Conservation (phyloP, 192 early-diverging fungal genomes). For the Chytriomyces hyalinus region DNA sequence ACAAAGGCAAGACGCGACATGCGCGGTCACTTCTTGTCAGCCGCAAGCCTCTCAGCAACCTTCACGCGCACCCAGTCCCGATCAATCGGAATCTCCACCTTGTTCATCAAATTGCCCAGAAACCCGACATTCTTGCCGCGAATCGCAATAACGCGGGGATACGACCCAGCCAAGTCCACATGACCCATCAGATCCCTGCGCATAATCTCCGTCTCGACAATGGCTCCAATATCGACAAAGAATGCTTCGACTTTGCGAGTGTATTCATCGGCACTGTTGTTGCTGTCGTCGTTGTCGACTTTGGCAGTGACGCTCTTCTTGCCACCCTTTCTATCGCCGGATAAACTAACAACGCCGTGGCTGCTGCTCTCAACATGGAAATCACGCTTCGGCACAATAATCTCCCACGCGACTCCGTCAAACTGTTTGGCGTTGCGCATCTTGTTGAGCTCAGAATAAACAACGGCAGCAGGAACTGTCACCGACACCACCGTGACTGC, state of each 20-base stretch:
- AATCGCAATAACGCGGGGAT: slow-evolving; percentile 9
- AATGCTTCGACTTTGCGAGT: background rate
- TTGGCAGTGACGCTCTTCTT: background rate
- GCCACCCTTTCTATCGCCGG: background rate
- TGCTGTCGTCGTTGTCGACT: background rate
- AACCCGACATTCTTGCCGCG: slow-evolving; percentile 22
- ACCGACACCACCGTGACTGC: background rate
- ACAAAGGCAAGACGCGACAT: background rate
- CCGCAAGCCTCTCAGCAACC: slow-evolving; percentile 10
- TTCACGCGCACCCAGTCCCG: slow-evolving; percentile 12
- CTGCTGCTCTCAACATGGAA: background rate
- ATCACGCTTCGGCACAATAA: background rate
- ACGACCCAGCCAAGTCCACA: slow-evolving; percentile 4
- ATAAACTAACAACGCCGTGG: background rate
- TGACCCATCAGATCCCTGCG: slow-evolving; percentile 31
- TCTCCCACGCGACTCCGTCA: slow-evolving; percentile 27
- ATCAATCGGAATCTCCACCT: slow-evolving; percentile 25
- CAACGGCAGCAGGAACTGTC: slow-evolving; percentile 10
- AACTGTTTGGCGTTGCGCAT: slow-evolving; percentile 17
- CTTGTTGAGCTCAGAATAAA: slow-evolving; percentile 22
- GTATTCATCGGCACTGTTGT: background rate
- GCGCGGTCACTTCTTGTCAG: background rate
- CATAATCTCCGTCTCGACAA: slow-evolving; percentile 34
- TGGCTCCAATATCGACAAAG: slow-evolving; percentile 28
- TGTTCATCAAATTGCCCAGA: slow-evolving; percentile 11